Evolutionary conservation across 2,329 filamentous ascomycete genomes (phyloP).

Genomic region (Trichoderma aggressivum): DNA sequence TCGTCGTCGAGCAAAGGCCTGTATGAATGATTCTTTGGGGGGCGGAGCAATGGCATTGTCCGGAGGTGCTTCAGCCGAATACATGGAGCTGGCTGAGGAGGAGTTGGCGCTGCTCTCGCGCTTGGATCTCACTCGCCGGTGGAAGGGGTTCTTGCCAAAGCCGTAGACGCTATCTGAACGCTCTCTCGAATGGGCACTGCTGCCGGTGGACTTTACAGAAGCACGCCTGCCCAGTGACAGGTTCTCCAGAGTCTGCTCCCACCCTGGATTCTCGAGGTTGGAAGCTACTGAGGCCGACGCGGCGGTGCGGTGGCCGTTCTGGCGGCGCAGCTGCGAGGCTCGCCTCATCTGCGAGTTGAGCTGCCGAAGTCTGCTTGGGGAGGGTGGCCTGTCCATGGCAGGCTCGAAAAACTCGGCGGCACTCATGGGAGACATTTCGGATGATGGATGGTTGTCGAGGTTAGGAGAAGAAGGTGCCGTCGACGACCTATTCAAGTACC

Average conservation of each 20-base stretch:
- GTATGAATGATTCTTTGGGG: constrained; percentile 45
- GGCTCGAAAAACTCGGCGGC: constrained; percentile 49
- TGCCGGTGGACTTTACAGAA: constrained; percentile 53
- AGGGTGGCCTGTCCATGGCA: constrained; percentile 59
- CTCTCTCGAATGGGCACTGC: constrained; percentile 46
- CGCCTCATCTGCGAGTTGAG: constrained; percentile 58
- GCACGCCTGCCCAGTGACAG: constrained; percentile 52
- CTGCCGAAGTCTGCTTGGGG: constrained; percentile 56
- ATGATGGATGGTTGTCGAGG: background rate
- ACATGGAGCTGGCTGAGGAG: constrained; percentile 47
- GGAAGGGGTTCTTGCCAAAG: constrained; percentile 58
- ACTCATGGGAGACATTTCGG: constrained; percentile 15
- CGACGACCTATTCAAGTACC: constrained; percentile 57
- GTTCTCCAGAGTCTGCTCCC: constrained; percentile 50
- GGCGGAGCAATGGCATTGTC: constrained; percentile 31
- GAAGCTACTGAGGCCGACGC: constrained; percentile 54
- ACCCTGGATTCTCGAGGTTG: constrained; percentile 42
- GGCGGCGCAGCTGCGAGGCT: constrained; percentile 41
- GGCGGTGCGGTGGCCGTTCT: constrained; percentile 35
- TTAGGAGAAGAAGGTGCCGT: constrained; percentile 55
- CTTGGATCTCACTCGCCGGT: constrained; percentile 48
- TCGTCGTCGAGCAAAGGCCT: constrained; percentile 51
- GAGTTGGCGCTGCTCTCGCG: constrained; percentile 50
- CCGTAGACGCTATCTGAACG: constrained; percentile 58
- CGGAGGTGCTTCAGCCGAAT: constrained; percentile 42